Conservation (phyloP, 805 yeast species). For the Sugiyamaella chiloensis region DNA sequence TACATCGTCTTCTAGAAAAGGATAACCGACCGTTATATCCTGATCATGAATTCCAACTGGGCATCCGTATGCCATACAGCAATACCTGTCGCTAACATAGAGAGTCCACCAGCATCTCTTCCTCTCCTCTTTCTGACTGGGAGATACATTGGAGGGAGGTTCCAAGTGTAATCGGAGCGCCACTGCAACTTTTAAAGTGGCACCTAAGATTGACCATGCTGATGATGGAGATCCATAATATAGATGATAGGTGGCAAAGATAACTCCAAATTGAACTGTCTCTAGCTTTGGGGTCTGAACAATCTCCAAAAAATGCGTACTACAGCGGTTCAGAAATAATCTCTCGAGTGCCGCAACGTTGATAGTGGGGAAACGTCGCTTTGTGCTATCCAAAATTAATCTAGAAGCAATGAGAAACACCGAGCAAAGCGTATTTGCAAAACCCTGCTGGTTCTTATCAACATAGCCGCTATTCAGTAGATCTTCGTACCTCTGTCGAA, state of each 20-base stretch:
- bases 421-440: slow-evolving; percentile 9
- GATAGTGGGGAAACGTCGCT: slow-evolving; percentile 3
- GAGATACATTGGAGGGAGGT: slow-evolving; percentile 8
- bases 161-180: slow-evolving; percentile 11
- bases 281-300: slow-evolving; percentile 8
- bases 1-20: slow-evolving; percentile 5
- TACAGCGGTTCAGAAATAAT: slow-evolving; percentile 2
- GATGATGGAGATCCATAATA: slow-evolving; percentile 14
- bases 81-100: slow-evolving; percentile 16
- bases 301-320: slow-evolving; percentile 7
- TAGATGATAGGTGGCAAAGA: slow-evolving; percentile 12
- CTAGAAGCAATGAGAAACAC: slow-evolving; percentile 8
- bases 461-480: slow-evolving; percentile 7
- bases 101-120: slow-evolving; percentile 15
- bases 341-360: slow-evolving; percentile 6
- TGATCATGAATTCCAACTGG: slow-evolving; percentile 16
- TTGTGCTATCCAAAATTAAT: background rate
- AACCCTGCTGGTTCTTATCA: slow-evolving; percentile 9
- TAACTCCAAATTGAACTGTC: slow-evolving; percentile 14
- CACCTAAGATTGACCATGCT: slow-evolving; percentile 15
- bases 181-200: slow-evolving; percentile 11
- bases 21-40: slow-evolving; percentile 13
- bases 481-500: slow-evolving; percentile 12
- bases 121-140: slow-evolving; percentile 11
- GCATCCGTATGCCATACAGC: slow-evolving; percentile 17